Percentiles rank a stretch among this genome's conserved stretches.
These are phyloP conservation scores for Trichoderma virens DNA, from an alignment of 495 filamentous ascomycete species.

Conservation along the genomic window DNA sequence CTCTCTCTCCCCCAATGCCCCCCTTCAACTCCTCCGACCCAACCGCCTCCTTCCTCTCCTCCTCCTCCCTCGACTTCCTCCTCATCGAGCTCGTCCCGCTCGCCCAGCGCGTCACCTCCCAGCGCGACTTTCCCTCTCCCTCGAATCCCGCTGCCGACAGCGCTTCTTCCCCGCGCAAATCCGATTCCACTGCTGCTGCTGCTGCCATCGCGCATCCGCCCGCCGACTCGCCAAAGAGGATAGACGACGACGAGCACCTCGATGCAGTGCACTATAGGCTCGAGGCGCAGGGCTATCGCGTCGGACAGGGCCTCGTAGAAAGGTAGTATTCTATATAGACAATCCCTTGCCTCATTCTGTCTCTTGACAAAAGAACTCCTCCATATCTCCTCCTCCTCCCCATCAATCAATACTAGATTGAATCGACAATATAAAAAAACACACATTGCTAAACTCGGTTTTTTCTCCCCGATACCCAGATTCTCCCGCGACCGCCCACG, in stretches of 20 bases:
- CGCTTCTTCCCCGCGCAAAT: not conserved
- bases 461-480: slow-evolving; percentile 34
- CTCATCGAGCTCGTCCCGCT: slow-evolving; percentile 95
- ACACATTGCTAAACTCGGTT: not conserved
- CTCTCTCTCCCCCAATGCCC: slow-evolving; percentile 63
- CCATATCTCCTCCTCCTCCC: too few relatives aligned
- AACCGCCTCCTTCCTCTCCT: slow-evolving; percentile 64
- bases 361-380: too few relatives aligned
- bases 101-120: slow-evolving; percentile 68
- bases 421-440: not conserved
- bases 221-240: slow-evolving; percentile 14
- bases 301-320: slow-evolving; percentile 88
- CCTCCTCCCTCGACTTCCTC: slow-evolving; percentile 82
- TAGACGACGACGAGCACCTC: slow-evolving; percentile 65
- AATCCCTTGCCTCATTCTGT: too few relatives aligned
- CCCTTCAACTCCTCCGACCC: slow-evolving; percentile 71
- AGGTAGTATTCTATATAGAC: slow-evolving; percentile 50
- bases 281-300: slow-evolving; percentile 82
- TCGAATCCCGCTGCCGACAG: not conserved
- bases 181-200: slow-evolving; percentile 9
- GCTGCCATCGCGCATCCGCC: slow-evolving; percentile 11
- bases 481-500: slow-evolving; percentile 83
- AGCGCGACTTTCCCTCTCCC: slow-evolving; percentile 36
- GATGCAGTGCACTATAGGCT: slow-evolving; percentile 79
- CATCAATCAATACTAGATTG: not conserved